Evolutionary conservation across 2,329 filamentous ascomycete genomes (phyloP), one percentile per base, ranked within the genome.

Genomic region (Sarocladium brachiariae): DNA sequence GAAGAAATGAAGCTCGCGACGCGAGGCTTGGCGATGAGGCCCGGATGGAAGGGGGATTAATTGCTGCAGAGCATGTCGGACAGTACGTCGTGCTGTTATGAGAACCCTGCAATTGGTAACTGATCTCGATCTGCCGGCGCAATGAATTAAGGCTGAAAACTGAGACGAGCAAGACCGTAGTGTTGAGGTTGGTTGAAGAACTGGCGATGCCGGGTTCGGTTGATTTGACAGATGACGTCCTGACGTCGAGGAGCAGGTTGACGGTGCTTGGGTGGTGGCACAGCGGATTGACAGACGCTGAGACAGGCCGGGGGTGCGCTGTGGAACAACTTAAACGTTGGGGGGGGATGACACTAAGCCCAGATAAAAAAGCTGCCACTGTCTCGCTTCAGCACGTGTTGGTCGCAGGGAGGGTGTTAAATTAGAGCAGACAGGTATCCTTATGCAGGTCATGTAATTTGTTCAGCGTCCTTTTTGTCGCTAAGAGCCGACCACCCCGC

Each of bases 201-300:
- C 11, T 14, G 24, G 6, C 43, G 25, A 31, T 4, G 43, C 43
- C 43, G 43, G 21, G 43, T 47, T 31, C 43, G 43, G 43, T 33
- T 4, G 27, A 31, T 9, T 30, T 33, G 43, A 33, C 33, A 16
- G 43, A 47, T 47, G 43, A 47, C 43, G 43, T 47, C 16, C 43
- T 47, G 14, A 19, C 43, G 16, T 19, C 24, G 25, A 18, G n/a
- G n/a, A n/a, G n/a, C n/a, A n/a, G n/a, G n/a, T n/a, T n/a, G n/a
- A n/a, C n/a, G n/a, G n/a, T n/a, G n/a, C n/a, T 41, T 23, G 10
- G 37, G 16, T 10, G n/a, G 2, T 16, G 43, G 9, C 33, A 31
- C 43, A 33, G 43, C 5, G 43, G 43, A 18, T 18, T 47, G 24
- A 19, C 37, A n/a, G 19, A 8, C 19, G 7, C 37, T 39, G 37